These are phyloP conservation scores for Hypoxylon sp. DNA, from an alignment of 2,329 filamentous ascomycete species.

Conservation along the genomic window DNA sequence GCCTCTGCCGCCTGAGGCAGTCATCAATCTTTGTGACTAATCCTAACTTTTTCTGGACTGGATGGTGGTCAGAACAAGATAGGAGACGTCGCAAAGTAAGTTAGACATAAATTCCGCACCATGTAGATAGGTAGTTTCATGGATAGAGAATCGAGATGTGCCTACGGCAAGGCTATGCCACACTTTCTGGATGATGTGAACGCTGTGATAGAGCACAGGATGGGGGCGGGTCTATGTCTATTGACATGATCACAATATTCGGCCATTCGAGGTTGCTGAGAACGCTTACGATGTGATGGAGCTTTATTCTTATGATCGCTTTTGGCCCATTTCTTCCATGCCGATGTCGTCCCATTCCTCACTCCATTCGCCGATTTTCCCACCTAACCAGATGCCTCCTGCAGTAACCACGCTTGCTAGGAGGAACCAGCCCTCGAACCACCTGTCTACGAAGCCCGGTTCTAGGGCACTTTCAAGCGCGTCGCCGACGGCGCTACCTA, in stretches of 20 bases:
- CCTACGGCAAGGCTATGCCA: background rate
- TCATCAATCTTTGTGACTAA: slow-evolving; percentile 10
- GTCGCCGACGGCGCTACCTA: slow-evolving; percentile 82
- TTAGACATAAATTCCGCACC: background rate
- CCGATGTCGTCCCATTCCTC: slow-evolving; percentile 74
- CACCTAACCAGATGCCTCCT: slow-evolving; percentile 80
- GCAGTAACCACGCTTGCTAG: slow-evolving; percentile 76
- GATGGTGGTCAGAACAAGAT: background rate
- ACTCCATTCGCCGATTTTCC: slow-evolving; percentile 67
- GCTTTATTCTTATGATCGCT: slow-evolving; percentile 68
- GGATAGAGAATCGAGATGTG: slow-evolving; percentile 8
- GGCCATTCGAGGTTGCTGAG: slow-evolving; percentile 10
- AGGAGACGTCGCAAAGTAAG: background rate
- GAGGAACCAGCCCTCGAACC: slow-evolving; percentile 92
- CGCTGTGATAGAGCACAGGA: background rate
- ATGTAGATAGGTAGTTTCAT: slow-evolving; percentile 9
- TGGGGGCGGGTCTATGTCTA: background rate
- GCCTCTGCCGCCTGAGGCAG: background rate
- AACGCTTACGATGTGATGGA: slow-evolving; percentile 27
- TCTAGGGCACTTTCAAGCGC: slow-evolving; percentile 83
- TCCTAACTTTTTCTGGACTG: background rate
- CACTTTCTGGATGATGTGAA: background rate
- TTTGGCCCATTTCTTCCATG: slow-evolving; percentile 79
- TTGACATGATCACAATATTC: slow-evolving; percentile 8
- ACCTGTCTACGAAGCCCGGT: slow-evolving; percentile 79